These are phyloP conservation scores for Mollisiaceae sp. DNA, from an alignment of 2,329 filamentous ascomycete genomes.

Conservation along the genomic window DNA sequence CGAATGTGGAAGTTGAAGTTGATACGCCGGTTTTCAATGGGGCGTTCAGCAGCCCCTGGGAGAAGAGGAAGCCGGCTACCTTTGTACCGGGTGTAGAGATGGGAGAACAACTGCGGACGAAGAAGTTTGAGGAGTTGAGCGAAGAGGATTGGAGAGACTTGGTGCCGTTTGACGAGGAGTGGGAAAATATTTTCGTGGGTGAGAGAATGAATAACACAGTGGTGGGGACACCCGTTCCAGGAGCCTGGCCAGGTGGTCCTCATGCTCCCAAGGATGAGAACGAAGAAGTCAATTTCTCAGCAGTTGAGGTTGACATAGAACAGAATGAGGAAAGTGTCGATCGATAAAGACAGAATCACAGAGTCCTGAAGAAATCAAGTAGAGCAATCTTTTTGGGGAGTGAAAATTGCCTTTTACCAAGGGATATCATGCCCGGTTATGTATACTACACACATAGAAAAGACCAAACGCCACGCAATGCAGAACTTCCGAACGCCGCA, in stretches of 20 bases:
- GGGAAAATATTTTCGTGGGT: constrained; percentile 24
- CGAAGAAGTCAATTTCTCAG: background rate
- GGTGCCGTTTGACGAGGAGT: constrained; percentile 26
- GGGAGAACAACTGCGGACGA: constrained; percentile 32
- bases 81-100: constrained; percentile 25
- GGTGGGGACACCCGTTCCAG: background rate
- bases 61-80: constrained; percentile 23
- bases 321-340: constrained; percentile 13
- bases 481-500: background rate
- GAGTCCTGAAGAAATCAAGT: background rate
- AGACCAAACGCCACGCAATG: constrained; percentile 1
- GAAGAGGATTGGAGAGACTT: constrained; percentile 28
- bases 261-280: background rate
- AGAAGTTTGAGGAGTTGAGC: constrained; percentile 29
- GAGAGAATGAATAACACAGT: background rate
- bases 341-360: background rate
- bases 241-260: background rate
- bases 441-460: background rate
- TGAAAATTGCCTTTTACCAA: background rate
- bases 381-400: background rate
- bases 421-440: background rate
- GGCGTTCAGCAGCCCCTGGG: constrained; percentile 27
- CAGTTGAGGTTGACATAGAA: constrained; percentile 3
- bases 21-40: constrained; percentile 31
- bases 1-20: constrained; percentile 26